Percentiles rank a stretch among this genome's conserved stretches.
These are phyloP conservation scores for Olyra latifolia DNA, from an alignment of 176 grass and related monocot species.

Conservation along the genomic window DNA sequence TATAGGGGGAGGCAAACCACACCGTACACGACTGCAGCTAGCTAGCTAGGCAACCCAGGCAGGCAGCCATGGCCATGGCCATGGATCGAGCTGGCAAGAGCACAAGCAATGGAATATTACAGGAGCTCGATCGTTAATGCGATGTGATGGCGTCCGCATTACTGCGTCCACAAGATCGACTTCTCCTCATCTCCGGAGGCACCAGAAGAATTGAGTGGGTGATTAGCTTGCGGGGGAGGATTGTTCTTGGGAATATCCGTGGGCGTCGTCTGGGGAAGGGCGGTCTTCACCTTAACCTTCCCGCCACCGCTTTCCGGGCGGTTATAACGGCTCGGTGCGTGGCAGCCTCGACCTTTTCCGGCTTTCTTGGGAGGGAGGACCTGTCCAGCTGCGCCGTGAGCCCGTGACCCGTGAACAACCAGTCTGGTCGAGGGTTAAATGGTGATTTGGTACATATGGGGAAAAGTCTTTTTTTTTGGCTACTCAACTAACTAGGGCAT, in stretches of 20 bases:
- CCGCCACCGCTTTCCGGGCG: slow-evolving; percentile 32
- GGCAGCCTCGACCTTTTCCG: background rate
- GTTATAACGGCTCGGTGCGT: slow-evolving; percentile 33
- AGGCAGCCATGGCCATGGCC: background rate
- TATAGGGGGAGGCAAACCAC: slow-evolving; percentile 12
- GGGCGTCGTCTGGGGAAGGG: background rate
- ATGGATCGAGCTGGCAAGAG: slow-evolving; percentile 2
- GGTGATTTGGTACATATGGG: background rate
- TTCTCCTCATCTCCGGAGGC: background rate
- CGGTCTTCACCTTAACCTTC: background rate
- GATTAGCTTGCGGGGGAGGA: background rate
- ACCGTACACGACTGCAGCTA: too few relatives aligned
- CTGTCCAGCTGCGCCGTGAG: too few relatives aligned
- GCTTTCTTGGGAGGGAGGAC: background rate
- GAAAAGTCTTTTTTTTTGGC: too few relatives aligned
- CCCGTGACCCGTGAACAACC: background rate
- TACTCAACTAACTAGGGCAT: too few relatives aligned
- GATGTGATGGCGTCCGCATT: slow-evolving; percentile 15
- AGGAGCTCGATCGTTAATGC: slow-evolving; percentile 7
- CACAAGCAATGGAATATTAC: slow-evolving; percentile 36
- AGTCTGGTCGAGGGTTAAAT: background rate
- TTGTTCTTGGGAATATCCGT: slow-evolving; percentile 31
- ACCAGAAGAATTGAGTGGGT: background rate
- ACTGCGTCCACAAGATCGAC: background rate
- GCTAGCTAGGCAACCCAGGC: background rate